Evolutionary conservation across 768 basidiomycete species (phyloP), one percentile per base, ranked within the genome.

Genomic region (Gymnopilus dilepis): DNA sequence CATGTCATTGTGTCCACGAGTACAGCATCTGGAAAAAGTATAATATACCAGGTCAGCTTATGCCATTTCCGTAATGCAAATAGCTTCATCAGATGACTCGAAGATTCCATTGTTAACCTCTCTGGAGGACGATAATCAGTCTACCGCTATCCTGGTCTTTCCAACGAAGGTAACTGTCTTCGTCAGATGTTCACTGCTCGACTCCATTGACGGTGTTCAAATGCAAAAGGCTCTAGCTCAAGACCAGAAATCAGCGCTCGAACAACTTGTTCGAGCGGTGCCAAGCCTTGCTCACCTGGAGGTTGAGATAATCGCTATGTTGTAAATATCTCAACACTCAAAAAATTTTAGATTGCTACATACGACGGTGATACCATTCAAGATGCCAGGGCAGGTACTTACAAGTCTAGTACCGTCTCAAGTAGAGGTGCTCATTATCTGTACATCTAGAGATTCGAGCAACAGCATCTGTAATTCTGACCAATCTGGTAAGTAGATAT

Each of bases 341-440:
- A 24, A 15, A 42, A 41, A 52, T 22, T 19, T 15, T 55, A 86
- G 84, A 81, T 93, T 12, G 86, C 86, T 2, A 95, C 90, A 0
- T 97, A 94, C 69, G 94, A 97, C 64, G 94, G 94, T 0, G 94
- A 97, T 69, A 96, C 95, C 0, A 86, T 90, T 0, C 82, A 85
- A 71, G 90, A 92, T 33, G 70, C 73, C 26, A 82, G 94, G 54
- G 74, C 80, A 64, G 81, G 92, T 90, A 50, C 75, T 65, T 30
- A 22, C 12, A 31, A 33, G 15, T 43, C 7, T 31, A 28, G 63
- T 41, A 28, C 33, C 7, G 31, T 47, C 17, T 4, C 15, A 30
- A 2, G 4, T 26, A 48, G 19, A n/a, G n/a, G 15, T 19, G 19
- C 51, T 63, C 6, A 57, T 43, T 53, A 38, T 9, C 47, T 38